Percentiles rank a stretch among this genome's conserved stretches.
Evolutionary conservation across 2,329 filamentous ascomycete species (phyloP).

Genomic region (Fusarium luffae): DNA sequence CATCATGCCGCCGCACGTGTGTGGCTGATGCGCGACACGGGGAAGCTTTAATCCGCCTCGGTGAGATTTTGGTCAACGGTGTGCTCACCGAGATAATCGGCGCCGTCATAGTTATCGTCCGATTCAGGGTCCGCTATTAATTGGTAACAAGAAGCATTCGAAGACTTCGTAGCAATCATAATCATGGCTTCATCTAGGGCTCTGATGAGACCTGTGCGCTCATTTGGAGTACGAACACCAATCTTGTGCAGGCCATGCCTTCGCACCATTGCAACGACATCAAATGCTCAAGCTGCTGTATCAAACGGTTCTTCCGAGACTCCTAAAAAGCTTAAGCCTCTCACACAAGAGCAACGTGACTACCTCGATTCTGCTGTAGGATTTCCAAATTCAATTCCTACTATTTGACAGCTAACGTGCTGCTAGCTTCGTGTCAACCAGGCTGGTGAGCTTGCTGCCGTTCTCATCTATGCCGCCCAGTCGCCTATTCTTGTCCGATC

Average conservation of each 20-base stretch:
- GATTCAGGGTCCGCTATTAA: constrained; percentile 31
- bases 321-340: constrained; percentile 63
- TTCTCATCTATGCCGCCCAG: constrained; percentile 91
- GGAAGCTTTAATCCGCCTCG: constrained; percentile 44
- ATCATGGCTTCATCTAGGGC: constrained; percentile 38
- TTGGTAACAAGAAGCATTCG: constrained; percentile 15
- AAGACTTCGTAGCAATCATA: constrained; percentile 10
- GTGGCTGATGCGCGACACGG: constrained; percentile 34
- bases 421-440: constrained; percentile 90
- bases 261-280: constrained; percentile 40
- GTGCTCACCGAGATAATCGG: constrained; percentile 31
- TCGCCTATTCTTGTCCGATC: constrained; percentile 81
- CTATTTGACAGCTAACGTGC: constrained; percentile 12
- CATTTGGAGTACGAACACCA: constrained; percentile 25
- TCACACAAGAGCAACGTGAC: constrained; percentile 76
- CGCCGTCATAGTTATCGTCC: constrained; percentile 41
- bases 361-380: constrained; percentile 80
- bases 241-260: constrained; percentile 28
- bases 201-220: constrained; percentile 30
- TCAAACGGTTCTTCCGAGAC: constrained; percentile 40
- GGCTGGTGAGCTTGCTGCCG: constrained; percentile 95
- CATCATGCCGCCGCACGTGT: constrained; percentile 45
- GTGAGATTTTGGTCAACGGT: constrained; percentile 19
- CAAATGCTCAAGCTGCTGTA: constrained; percentile 31
- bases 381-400: background rate